A percentile compares a stretch with the other conserved stretches of the same genome.
These are phyloP conservation scores for Leccinum imitatum DNA, from an alignment of 768 basidiomycete species.

Conservation along the genomic window DNA sequence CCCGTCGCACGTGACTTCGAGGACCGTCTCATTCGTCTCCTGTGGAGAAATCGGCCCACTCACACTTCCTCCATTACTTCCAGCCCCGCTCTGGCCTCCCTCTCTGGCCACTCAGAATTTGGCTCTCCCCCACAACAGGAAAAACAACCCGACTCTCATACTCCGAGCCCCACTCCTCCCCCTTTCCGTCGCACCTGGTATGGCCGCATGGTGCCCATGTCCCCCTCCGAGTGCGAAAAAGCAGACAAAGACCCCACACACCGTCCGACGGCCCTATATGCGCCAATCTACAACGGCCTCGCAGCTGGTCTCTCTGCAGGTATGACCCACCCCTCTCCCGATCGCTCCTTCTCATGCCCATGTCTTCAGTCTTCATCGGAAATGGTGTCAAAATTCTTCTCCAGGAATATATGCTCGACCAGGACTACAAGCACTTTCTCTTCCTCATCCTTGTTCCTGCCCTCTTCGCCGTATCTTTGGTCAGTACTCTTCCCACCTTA, in stretches of 20 bases:
- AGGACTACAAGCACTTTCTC: constrained; percentile 40
- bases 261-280: constrained; percentile 26
- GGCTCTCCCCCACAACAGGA: constrained; percentile 18
- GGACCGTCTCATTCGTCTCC: constrained; percentile 53
- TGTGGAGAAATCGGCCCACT: constrained; percentile 46
- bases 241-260: constrained; percentile 9
- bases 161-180: constrained; percentile 21
- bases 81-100: constrained; percentile 33
- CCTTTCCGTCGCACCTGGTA: constrained; percentile 57
- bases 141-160: constrained; percentile 16
- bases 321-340: not conserved
- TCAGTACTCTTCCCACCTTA: constrained; percentile 19
- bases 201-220: constrained; percentile 48
- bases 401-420: constrained; percentile 49
- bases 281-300: constrained; percentile 28
- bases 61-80: constrained; percentile 21
- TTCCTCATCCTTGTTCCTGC: constrained; percentile 42
- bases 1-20: constrained; percentile 48
- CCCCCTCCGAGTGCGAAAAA: constrained; percentile 33
- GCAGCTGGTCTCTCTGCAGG: constrained; percentile 28
- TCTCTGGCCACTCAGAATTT: constrained; percentile 30
- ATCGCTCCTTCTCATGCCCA: not conserved
- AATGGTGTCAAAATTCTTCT: constrained; percentile 64
- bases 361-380: constrained; percentile 55
- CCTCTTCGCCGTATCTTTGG: constrained; percentile 47